Conservation (phyloP, 345 rosid species). For the Excoecaria agallocha region DNA sequence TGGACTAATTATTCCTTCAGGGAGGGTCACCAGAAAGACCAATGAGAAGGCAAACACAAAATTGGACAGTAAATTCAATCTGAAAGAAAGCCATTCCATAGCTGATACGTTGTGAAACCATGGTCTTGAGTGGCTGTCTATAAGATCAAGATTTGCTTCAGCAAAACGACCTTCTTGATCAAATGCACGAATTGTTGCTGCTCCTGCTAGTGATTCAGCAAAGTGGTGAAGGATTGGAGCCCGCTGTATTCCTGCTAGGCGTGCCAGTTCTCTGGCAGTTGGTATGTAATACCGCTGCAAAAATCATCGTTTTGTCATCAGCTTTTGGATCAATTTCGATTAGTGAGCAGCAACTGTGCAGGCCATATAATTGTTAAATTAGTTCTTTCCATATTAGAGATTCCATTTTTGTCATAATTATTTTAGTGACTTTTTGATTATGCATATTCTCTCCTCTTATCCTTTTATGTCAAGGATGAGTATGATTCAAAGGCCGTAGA, state of each 20-base stretch:
- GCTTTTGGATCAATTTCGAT: not conserved
- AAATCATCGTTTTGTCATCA: not conserved
- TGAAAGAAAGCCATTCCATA: conserved; percentile 96
- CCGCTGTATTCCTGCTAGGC: conserved; percentile 74
- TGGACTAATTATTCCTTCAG: conserved; percentile 91
- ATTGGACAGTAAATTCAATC: conserved; percentile 79
- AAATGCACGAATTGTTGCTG: conserved; percentile 85
- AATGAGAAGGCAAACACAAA: conserved; percentile 86
- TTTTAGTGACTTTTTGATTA: not conserved
- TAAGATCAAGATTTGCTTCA: conserved; percentile 56
- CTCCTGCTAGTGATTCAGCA: conserved; percentile 87
- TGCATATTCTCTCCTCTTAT: not conserved
- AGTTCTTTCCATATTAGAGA: not conserved
- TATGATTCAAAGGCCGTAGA: not conserved
- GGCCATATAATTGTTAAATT: not conserved
- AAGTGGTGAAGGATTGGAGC: conserved; percentile 97
- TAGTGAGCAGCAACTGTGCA: not conserved
- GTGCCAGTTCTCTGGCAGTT: conserved; percentile 90
- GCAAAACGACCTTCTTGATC: conserved; percentile 67
- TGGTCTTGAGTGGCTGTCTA: conserved; percentile 81
- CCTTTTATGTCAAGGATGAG: not conserved
- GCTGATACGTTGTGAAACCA: conserved; percentile 87
- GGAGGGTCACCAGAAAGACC: conserved; percentile 79
- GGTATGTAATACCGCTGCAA: conserved; percentile 83
- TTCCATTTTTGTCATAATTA: not conserved